These are phyloP conservation scores for Petasospora fabianii DNA, from an alignment of 1,139 yeast species.

Conservation along the genomic window DNA sequence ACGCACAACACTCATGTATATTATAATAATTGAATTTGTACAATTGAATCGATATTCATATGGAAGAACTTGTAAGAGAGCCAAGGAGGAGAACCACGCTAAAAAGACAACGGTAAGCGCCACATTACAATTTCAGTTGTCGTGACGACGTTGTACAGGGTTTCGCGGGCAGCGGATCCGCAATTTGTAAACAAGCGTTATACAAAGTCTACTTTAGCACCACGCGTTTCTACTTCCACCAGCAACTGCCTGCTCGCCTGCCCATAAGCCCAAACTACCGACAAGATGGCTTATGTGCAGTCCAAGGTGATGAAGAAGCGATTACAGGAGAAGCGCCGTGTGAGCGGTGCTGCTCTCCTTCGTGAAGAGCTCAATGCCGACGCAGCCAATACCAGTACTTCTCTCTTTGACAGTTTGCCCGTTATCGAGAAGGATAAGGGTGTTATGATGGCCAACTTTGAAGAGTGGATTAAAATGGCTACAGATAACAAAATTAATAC, in stretches of 20 bases:
- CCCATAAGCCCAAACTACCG: too few relatives aligned
- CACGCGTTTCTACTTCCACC: too few relatives aligned
- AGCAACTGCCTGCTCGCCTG: too few relatives aligned
- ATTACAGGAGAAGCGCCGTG: slow-evolving; percentile 25
- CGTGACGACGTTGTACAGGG: background rate
- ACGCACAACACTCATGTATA: too few relatives aligned
- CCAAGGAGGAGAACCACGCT: too few relatives aligned
- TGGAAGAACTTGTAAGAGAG: too few relatives aligned
- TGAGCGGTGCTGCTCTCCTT: slow-evolving; percentile 26
- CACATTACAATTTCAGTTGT: too few relatives aligned
- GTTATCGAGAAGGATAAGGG: slow-evolving; percentile 30
- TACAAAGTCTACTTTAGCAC: too few relatives aligned
- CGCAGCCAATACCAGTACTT: slow-evolving; percentile 10
- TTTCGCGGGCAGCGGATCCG: background rate
- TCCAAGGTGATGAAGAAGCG: slow-evolving; percentile 27
- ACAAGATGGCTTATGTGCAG: slow-evolving; percentile 26
- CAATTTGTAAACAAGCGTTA: background rate
- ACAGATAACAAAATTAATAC: slow-evolving; percentile 54
- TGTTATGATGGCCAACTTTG: slow-evolving; percentile 47
- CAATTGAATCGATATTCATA: too few relatives aligned
- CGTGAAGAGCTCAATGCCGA: slow-evolving; percentile 25
- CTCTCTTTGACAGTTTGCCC: slow-evolving; percentile 25
- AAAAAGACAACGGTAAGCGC: too few relatives aligned
- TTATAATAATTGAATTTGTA: too few relatives aligned
- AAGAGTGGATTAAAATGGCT: slow-evolving; percentile 35